Conservation (phyloP, 495 filamentous ascomycete genomes). For the Aspergillus affinis region DNA sequence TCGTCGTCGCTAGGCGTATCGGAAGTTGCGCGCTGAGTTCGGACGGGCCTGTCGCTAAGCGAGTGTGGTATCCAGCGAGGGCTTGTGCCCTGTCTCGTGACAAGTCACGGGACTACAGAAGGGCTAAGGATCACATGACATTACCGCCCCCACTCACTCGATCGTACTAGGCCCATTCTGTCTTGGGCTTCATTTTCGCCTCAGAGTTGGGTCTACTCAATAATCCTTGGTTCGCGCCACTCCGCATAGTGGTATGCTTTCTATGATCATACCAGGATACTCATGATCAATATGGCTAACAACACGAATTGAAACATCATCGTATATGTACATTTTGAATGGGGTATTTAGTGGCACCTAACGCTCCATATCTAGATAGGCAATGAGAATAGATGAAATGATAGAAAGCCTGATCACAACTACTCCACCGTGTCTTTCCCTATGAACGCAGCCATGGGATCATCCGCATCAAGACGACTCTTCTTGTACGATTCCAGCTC, state of each 20-base stretch:
- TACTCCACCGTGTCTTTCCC: constrained; percentile 51
- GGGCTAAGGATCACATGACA: constrained; percentile 14
- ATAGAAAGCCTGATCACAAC: constrained; percentile 4
- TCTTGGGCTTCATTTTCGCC: background rate
- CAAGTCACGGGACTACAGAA: background rate
- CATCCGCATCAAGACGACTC: constrained; percentile 65
- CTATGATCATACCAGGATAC: too few species aligned
- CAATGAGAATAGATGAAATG: background rate
- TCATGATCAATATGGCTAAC: too few species aligned
- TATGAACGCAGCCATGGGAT: constrained; percentile 83
- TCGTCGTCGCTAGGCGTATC: constrained; percentile 52
- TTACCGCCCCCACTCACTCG: background rate
- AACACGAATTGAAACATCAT: background rate
- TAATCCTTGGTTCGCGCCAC: too few species aligned
- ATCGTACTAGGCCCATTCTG: background rate
- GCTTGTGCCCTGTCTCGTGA: constrained; percentile 41
- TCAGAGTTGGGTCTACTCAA: too few species aligned
- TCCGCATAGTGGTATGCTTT: too few species aligned
- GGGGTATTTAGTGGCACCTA: background rate
- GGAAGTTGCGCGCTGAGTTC: constrained; percentile 40
- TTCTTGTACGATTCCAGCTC: constrained; percentile 81
- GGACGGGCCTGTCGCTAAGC: constrained; percentile 39
- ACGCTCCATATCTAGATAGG: background rate
- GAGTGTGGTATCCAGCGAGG: constrained; percentile 35
- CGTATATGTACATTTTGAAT: background rate